Evolutionary conservation across 441 rosid genomes (phyloP).

Genomic region (Euphorbia schlechtendalii): DNA sequence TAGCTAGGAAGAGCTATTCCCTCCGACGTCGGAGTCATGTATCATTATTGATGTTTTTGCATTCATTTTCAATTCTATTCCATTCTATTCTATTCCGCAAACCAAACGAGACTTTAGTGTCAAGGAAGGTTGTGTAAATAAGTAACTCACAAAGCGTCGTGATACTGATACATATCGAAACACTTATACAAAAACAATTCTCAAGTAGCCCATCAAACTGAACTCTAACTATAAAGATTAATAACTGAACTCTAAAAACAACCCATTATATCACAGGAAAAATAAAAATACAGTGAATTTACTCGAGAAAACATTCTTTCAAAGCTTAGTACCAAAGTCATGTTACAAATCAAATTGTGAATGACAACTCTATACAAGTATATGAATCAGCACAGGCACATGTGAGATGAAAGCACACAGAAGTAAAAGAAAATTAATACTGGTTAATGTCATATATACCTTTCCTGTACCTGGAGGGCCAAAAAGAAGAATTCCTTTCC

Average conservation of each 20-base stretch:
- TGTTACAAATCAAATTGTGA: neutral
- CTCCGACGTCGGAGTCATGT: too few species aligned
- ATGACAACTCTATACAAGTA: constrained; percentile 1
- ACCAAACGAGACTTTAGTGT: too few species aligned
- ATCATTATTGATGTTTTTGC: too few species aligned
- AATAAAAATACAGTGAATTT: too few species aligned
- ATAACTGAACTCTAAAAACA: neutral
- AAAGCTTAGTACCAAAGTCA: neutral
- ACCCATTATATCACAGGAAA: neutral
- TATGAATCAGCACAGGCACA: neutral
- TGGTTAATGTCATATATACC: constrained; percentile 33
- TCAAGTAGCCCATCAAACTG: neutral
- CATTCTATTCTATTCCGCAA: too few species aligned
- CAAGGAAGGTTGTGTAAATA: neutral
- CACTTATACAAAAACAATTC: neutral
- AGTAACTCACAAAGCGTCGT: neutral
- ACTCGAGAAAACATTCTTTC: neutral
- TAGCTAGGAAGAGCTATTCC: too few species aligned
- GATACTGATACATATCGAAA: neutral
- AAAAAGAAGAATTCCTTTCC: constrained; percentile 98
- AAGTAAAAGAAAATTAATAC: neutral
- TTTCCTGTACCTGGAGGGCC: constrained; percentile 99
- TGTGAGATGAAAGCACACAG: neutral
- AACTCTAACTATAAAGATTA: neutral
- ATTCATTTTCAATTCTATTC: too few species aligned